Conservation (phyloP, 345 rosid genomes). For the Hibiscus tridactylites region DNA sequence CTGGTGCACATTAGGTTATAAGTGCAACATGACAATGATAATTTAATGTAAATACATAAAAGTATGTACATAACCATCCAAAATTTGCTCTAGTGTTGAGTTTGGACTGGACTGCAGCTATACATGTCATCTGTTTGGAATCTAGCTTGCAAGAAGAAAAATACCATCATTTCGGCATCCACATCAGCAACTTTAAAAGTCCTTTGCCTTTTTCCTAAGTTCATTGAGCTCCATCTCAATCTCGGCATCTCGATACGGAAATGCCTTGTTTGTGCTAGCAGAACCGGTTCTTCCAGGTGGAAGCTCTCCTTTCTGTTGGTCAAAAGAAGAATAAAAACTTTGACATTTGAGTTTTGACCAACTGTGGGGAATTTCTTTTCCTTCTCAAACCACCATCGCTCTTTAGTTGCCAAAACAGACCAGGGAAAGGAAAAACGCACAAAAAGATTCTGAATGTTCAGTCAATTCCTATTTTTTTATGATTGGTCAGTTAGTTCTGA, state of each 20-base stretch:
- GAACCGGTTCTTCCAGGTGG: constrained; percentile 53
- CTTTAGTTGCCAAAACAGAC: constrained; percentile 7
- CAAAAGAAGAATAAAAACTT: not conserved
- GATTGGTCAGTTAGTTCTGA: not conserved
- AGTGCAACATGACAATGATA: not conserved
- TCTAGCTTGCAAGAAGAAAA: not conserved
- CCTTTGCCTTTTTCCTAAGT: constrained; percentile 44
- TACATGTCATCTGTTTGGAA: constrained; percentile 14
- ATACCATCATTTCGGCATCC: not conserved
- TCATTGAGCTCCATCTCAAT: constrained; percentile 66
- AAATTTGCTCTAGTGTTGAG: not conserved
- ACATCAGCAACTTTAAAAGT: constrained; percentile 19
- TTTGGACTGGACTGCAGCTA: constrained; percentile 6
- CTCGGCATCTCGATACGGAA: constrained; percentile 42
- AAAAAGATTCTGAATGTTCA: not conserved
- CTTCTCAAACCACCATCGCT: not conserved
- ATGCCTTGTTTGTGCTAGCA: constrained; percentile 23
- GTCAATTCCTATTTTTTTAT: not conserved
- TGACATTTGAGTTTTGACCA: not conserved
- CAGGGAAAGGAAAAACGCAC: not conserved
- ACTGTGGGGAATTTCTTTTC: not conserved
- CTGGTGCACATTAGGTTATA: not conserved
- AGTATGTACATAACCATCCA: constrained; percentile 5
- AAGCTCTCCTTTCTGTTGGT: constrained; percentile 57
- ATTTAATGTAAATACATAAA: not conserved